Evolutionary conservation across 192 early-diverging fungal species (phyloP).

Genomic region (Backusella westeae): DNA sequence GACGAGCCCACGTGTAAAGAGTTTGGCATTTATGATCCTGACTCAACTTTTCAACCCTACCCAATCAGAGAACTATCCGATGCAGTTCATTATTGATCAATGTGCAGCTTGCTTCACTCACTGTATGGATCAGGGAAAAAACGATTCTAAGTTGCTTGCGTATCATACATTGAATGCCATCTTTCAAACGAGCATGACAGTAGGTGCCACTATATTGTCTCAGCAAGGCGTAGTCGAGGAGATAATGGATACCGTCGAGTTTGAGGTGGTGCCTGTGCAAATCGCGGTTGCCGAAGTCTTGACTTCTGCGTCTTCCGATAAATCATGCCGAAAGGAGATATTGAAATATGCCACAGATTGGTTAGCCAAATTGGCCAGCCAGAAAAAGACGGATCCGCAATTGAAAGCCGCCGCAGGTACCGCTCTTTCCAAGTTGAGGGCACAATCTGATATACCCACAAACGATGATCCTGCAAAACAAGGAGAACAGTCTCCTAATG

Average conservation of each 20-base stretch:
- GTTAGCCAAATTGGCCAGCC: constrained; percentile 42
- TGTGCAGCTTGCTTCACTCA: constrained; percentile 28
- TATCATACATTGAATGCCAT: constrained; percentile 55
- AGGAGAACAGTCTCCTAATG: constrained; percentile 21
- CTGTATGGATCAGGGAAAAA: constrained; percentile 37
- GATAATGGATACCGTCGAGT: constrained; percentile 78
- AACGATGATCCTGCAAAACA: not conserved
- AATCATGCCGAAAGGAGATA: constrained; percentile 57
- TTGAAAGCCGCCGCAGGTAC: constrained; percentile 57
- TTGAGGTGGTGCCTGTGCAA: constrained; percentile 67
- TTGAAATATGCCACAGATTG: constrained; percentile 49
- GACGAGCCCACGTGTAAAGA: constrained; percentile 10
- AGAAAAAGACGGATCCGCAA: constrained; percentile 33
- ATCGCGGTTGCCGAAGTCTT: constrained; percentile 59
- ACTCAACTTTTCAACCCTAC: constrained; percentile 28
- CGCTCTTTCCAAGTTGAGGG: constrained; percentile 59
- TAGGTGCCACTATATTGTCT: constrained; percentile 58
- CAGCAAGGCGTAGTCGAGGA: constrained; percentile 66
- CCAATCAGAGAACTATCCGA: constrained; percentile 17
- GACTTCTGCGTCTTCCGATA: constrained; percentile 59
- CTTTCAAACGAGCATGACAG: constrained; percentile 63
- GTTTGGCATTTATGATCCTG: constrained; percentile 27
- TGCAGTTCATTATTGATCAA: constrained; percentile 27
- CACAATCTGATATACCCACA: constrained; percentile 6
- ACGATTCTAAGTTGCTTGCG: constrained; percentile 32